Conservation (phyloP, 768 basidiomycete genomes). For the Suillus plorans region DNA sequence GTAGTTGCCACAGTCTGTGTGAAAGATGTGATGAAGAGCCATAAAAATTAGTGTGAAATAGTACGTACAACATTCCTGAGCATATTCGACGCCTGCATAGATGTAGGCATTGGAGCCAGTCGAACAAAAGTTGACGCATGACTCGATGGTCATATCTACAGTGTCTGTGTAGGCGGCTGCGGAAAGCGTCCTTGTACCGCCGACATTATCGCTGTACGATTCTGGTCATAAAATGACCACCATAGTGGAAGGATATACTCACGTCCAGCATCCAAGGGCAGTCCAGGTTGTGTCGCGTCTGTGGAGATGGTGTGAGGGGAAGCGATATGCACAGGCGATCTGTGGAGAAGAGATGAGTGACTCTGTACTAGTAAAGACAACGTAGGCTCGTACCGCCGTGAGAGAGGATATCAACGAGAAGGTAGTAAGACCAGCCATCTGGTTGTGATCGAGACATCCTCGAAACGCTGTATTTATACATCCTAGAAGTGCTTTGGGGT, state of each 20-base stretch:
- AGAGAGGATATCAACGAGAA: neutral
- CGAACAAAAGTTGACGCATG: conserved; percentile 45
- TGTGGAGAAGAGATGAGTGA: neutral
- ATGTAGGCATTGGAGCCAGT: conserved; percentile 40
- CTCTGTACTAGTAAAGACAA: neutral
- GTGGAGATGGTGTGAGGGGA: conserved; percentile 7
- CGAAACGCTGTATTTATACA: neutral
- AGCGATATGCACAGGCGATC: neutral
- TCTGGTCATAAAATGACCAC: conserved; percentile 6
- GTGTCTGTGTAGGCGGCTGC: conserved; percentile 45
- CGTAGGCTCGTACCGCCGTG: neutral
- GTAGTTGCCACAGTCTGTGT: conserved; percentile 61
- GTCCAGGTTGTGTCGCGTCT: conserved; percentile 49
- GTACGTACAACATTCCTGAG: conserved; percentile 59
- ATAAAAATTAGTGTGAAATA: conserved; percentile 7
- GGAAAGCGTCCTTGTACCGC: conserved; percentile 56
- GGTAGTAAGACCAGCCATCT: neutral
- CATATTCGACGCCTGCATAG: conserved; percentile 72
- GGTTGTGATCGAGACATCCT: neutral
- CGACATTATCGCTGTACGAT: conserved; percentile 46
- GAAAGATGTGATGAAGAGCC: conserved; percentile 5
- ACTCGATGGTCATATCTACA: conserved; percentile 61
- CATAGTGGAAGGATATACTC: conserved; percentile 20
- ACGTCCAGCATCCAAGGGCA: conserved; percentile 64
- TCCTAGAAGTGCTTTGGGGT: neutral